Conservation (phyloP, 495 filamentous ascomycete species). For the Polyplosphaeria fusca region DNA sequence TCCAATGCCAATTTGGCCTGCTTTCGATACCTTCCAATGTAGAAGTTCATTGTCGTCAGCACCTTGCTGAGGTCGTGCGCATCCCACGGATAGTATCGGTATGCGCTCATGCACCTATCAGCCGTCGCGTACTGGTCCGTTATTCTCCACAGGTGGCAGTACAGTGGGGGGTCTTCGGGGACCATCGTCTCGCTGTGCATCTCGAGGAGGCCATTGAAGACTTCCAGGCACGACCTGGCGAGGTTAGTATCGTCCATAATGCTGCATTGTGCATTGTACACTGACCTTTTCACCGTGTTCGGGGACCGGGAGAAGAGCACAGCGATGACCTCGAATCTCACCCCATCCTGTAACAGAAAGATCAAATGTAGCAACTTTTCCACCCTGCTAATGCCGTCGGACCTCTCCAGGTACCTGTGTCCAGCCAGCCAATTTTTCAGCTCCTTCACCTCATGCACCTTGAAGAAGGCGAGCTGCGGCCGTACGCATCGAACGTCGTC, state of each 20-base stretch:
- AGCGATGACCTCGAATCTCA: conserved; percentile 12
- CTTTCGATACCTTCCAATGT: conserved; percentile 15
- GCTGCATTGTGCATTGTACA: not conserved
- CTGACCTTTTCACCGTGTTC: conserved; percentile 4
- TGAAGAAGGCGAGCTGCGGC: conserved; percentile 8
- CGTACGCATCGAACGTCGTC: not conserved
- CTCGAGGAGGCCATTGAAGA: conserved; percentile 9
- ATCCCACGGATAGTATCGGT: conserved; percentile 7
- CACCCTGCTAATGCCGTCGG: not conserved
- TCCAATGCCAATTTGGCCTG: conserved; percentile 2
- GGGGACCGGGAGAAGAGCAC: conserved; percentile 17
- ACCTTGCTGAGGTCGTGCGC: not conserved
- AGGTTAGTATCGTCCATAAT: not conserved
- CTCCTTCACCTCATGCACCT: conserved; percentile 12
- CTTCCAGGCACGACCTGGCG: conserved; percentile 16
- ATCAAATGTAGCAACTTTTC: conserved; percentile 21
- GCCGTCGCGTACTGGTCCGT: not conserved
- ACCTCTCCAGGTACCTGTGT: not conserved
- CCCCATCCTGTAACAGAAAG: conserved; percentile 11
- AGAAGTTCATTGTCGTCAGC: conserved; percentile 18
- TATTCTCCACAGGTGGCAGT: not conserved
- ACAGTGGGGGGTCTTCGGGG: not conserved
- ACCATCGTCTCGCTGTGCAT: conserved; percentile 18
- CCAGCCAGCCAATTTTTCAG: conserved; percentile 14
- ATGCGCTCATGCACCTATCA: not conserved